Percentiles rank a stretch among this genome's conserved stretches.
Conservation (phyloP, 768 basidiomycete species). For the Mycena belliarum region DNA sequence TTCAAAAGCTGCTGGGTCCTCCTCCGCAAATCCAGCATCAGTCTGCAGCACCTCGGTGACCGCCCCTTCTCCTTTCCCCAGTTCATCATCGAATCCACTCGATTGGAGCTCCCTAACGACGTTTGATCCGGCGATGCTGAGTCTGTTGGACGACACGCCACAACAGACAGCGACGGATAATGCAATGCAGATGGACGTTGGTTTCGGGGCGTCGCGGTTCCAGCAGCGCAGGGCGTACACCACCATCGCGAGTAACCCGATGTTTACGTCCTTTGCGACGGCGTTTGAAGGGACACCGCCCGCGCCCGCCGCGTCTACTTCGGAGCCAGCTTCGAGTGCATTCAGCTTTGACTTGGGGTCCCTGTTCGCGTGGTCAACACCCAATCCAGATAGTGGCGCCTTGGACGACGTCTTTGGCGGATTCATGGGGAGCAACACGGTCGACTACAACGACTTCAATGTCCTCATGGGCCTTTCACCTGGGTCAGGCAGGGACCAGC, state of each 20-base stretch:
- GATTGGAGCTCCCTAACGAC: conserved; percentile 70
- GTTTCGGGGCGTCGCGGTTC: conserved; percentile 54
- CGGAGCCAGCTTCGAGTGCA: conserved; percentile 26
- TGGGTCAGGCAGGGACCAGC: conserved; percentile 45
- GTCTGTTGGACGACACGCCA: conserved; percentile 58
- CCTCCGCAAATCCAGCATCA: conserved; percentile 23
- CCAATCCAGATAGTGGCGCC: conserved; percentile 37
- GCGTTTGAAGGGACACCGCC: conserved; percentile 46
- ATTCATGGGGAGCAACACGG: conserved; percentile 33
- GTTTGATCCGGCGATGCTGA: conserved; percentile 71
- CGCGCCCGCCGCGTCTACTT: conserved; percentile 13
- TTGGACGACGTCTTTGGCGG: conserved; percentile 50
- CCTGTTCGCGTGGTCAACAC: conserved; percentile 46
- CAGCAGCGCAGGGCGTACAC: conserved; percentile 67
- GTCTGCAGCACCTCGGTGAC: conserved; percentile 27
- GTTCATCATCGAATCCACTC: conserved; percentile 48
- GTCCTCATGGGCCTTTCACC: conserved; percentile 33
- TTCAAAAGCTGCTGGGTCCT: conserved; percentile 42
- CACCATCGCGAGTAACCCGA: conserved; percentile 80
- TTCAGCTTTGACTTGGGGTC: conserved; percentile 51
- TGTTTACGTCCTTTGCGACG: conserved; percentile 81
- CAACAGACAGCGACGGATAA: conserved; percentile 56
- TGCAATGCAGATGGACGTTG: conserved; percentile 62
- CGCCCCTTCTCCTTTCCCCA: too few relatives aligned
- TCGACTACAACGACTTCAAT: conserved; percentile 34